phyloP scores from a whole-genome alignment of 768 basidiomycete genomes.

The Collybiopsis luxurians region DNA sequence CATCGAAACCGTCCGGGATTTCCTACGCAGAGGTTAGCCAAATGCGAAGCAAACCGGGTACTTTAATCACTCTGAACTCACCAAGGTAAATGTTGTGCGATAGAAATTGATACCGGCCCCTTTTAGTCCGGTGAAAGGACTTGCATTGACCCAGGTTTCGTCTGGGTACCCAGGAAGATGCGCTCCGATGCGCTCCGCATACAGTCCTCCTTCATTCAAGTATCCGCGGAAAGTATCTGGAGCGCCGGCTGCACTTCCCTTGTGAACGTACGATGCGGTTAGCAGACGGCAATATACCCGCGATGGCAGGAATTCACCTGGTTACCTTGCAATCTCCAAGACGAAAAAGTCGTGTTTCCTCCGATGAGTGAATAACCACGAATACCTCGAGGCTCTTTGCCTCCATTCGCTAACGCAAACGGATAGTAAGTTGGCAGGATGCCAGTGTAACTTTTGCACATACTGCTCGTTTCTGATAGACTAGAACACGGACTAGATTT shows the following conservation, averaged over 20 bases:
- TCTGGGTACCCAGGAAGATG: constrained; percentile 48
- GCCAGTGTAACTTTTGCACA: no score
- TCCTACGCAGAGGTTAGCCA: constrained; percentile 27
- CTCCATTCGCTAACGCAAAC: constrained; percentile 43
- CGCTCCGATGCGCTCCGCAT: constrained; percentile 47
- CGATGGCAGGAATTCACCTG: no score
- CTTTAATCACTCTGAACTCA: constrained; percentile 14
- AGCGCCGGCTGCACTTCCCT: constrained; percentile 37
- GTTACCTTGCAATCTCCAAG: constrained; percentile 45
- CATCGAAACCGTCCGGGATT: constrained; percentile 38
- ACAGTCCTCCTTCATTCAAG: constrained; percentile 50
- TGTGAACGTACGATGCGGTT: no score
- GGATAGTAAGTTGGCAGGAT: no score
- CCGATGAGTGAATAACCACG: constrained; percentile 43
- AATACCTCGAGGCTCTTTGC: constrained; percentile 49
- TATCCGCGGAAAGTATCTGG: constrained; percentile 47
- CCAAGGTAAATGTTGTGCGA: constrained; percentile 40
- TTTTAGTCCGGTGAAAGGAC: constrained; percentile 28
- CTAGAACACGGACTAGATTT: constrained; percentile 24
- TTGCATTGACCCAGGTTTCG: constrained; percentile 32
- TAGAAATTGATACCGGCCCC: constrained; percentile 43
- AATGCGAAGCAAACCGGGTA: background rate
- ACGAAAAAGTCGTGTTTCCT: constrained; percentile 32
- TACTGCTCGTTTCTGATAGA: constrained; percentile 47
- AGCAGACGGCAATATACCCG: no score